These are phyloP conservation scores for Collybia sp. DNA, from an alignment of 768 basidiomycete species.

Conservation along the genomic window DNA sequence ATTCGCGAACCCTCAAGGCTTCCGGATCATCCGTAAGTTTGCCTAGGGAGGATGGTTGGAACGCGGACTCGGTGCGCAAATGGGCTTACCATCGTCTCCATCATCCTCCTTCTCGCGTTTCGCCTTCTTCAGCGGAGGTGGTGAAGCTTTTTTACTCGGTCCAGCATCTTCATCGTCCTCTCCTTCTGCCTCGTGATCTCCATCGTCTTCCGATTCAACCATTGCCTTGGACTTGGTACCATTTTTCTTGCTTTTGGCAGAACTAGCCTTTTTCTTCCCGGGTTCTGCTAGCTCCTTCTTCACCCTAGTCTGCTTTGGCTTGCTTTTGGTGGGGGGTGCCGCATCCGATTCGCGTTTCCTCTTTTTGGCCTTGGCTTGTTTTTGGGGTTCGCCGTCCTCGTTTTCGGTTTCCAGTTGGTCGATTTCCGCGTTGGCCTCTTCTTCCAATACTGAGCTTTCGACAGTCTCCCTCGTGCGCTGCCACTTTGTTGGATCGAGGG, in stretches of 20 bases:
- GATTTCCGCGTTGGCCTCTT: slow-evolving; percentile 27
- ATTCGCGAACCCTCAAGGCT: slow-evolving; percentile 71
- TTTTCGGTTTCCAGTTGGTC: slow-evolving; percentile 55
- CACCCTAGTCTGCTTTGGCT: slow-evolving; percentile 30
- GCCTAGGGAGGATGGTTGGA: slow-evolving; percentile 1
- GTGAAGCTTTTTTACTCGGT: slow-evolving; percentile 46
- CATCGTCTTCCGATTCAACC: slow-evolving; percentile 70
- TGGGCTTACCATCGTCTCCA: slow-evolving; percentile 54
- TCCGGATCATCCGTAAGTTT: slow-evolving; percentile 45
- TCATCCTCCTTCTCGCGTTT: slow-evolving; percentile 59
- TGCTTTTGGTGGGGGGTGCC: slow-evolving; percentile 19
- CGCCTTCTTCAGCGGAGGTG: slow-evolving; percentile 62
- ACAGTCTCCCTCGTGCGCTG: slow-evolving; percentile 25
- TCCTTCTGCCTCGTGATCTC: slow-evolving; percentile 41
- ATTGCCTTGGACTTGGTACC: slow-evolving; percentile 49
- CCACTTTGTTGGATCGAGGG: slow-evolving; percentile 60
- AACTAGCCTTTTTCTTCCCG: slow-evolving; percentile 26
- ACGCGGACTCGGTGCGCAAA: slow-evolving; percentile 6
- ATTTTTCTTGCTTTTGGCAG: slow-evolving; percentile 40
- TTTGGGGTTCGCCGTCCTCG: slow-evolving; percentile 49
- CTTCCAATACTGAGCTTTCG: slow-evolving; percentile 8
- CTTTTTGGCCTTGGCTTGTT: slow-evolving; percentile 28
- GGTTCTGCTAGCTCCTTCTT: slow-evolving; percentile 36
- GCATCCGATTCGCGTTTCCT: slow-evolving; percentile 63
- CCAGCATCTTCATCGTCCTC: slow-evolving; percentile 37